These are phyloP conservation scores for Meyerozyma guilliermondii DNA, from an alignment of 1,139 yeast genomes.

Conservation along the genomic window DNA sequence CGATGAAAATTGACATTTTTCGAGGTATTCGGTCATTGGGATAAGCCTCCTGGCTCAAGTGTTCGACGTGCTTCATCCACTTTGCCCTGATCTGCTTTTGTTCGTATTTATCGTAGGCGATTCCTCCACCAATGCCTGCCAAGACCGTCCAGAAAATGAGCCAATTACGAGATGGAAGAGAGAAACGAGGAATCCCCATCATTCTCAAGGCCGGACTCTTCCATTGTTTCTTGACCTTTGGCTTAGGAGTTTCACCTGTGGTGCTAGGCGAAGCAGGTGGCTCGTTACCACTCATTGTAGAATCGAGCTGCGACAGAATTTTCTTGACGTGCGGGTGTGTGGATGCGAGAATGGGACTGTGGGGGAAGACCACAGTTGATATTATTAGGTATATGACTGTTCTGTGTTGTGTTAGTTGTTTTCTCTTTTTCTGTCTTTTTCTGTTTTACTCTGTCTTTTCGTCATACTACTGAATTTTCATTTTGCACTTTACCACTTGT, in stretches of 20 bases:
- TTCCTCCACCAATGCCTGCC: conserved; percentile 63
- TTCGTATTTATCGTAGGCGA: conserved; percentile 71
- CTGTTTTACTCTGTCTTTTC: not conserved
- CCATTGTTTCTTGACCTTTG: conserved; percentile 44
- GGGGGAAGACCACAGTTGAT: not conserved
- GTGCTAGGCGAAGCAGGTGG: not conserved
- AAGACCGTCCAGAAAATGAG: conserved; percentile 77
- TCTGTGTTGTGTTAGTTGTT: not conserved
- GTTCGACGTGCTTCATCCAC: conserved; percentile 61
- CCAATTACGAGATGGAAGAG: conserved; percentile 92
- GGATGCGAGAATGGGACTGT: not conserved
- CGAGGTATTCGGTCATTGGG: conserved; percentile 53
- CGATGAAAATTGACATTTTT: conserved; percentile 74
- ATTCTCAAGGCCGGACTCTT: conserved; percentile 83
- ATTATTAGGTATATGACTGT: not conserved
- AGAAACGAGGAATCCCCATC: conserved; percentile 77
- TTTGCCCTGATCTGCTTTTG: conserved; percentile 60
- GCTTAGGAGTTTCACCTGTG: conserved; percentile 3
- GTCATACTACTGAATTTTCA: no score
- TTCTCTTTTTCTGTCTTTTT: not conserved
- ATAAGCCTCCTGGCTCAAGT: conserved; percentile 36
- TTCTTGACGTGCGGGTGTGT: not conserved
- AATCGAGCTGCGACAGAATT: not conserved
- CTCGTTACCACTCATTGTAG: not conserved
- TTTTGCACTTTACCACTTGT: no score